Evolutionary conservation across 1,284 basidiomycete genomes (phyloP).

Genomic region (Ceratobasidium sp.): DNA sequence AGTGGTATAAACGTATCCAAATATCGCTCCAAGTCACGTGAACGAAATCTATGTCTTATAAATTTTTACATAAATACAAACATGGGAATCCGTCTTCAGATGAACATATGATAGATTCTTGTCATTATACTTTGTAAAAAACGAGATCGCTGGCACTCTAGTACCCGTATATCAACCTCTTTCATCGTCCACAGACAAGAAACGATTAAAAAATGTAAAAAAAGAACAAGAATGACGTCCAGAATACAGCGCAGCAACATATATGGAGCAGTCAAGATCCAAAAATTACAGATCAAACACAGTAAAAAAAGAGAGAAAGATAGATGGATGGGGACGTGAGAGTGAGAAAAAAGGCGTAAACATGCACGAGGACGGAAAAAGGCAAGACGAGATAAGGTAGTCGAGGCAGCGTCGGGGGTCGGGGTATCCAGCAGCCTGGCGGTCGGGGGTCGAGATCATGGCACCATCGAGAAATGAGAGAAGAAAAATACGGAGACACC

Average conservation of each 20-base stretch:
- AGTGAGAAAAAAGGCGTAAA: background rate
- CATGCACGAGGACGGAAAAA: background rate
- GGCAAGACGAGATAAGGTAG: slow-evolving; percentile 9
- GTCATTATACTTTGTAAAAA: slow-evolving; percentile 25
- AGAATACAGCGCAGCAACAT: slow-evolving; percentile 28
- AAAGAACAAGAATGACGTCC: slow-evolving; percentile 17
- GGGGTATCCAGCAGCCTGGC: slow-evolving; percentile 5
- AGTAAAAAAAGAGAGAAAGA: background rate
- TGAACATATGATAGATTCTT: background rate
- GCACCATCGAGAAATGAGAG: background rate
- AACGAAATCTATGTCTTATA: no score
- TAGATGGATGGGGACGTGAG: slow-evolving; percentile 10
- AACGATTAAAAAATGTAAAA: background rate
- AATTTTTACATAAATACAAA: background rate
- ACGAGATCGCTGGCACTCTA: no score
- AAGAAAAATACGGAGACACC: background rate
- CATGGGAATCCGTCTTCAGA: background rate
- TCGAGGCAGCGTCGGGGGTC: slow-evolving; percentile 16
- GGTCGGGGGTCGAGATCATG: background rate
- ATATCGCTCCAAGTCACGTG: no score
- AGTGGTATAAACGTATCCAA: slow-evolving; percentile 1
- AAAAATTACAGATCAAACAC: background rate
- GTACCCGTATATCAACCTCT: background rate
- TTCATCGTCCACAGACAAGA: background rate
- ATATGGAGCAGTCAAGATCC: slow-evolving; percentile 20